These are phyloP conservation scores for Setaria italica DNA, from an alignment of 202 grass and related monocot genomes.

Conservation along the genomic window DNA sequence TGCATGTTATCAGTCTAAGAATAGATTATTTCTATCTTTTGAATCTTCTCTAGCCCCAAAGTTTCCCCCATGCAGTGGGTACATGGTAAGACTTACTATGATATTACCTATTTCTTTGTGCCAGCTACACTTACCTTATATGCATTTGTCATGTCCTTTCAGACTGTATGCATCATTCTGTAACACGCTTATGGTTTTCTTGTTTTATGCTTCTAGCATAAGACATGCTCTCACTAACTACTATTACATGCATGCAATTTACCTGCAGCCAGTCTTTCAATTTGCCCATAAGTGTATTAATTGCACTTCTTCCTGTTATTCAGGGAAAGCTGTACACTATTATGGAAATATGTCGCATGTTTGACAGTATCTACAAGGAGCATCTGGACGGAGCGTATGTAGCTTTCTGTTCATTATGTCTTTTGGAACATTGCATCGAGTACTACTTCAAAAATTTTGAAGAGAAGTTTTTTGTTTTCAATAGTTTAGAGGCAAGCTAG, in stretches of 20 bases:
- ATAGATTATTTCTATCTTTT: background rate
- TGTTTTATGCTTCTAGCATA: conserved; percentile 17
- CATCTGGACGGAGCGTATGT: conserved; percentile 93
- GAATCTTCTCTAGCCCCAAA: background rate
- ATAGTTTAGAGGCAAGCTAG: background rate
- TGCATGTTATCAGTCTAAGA: background rate
- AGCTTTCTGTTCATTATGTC: conserved; percentile 8
- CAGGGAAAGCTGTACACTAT: conserved; percentile 95
- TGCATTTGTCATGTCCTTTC: background rate
- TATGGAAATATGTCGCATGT: conserved; percentile 96
- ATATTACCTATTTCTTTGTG: background rate
- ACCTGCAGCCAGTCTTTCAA: background rate
- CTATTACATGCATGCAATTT: background rate
- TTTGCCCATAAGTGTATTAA: background rate
- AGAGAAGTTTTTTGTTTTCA: background rate
- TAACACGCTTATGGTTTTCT: background rate
- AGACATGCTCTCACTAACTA: background rate
- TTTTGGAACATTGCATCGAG: conserved; percentile 7
- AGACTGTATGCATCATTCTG: background rate
- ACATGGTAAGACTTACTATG: background rate
- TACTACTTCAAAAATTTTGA: background rate
- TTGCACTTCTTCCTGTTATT: conserved; percentile 24
- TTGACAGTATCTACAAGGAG: conserved; percentile 93
- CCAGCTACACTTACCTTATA: background rate
- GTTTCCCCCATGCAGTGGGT: background rate